Evolutionary conservation across 2,329 filamentous ascomycete species (phyloP).

Genomic region (Colletotrichum tropicicola): DNA sequence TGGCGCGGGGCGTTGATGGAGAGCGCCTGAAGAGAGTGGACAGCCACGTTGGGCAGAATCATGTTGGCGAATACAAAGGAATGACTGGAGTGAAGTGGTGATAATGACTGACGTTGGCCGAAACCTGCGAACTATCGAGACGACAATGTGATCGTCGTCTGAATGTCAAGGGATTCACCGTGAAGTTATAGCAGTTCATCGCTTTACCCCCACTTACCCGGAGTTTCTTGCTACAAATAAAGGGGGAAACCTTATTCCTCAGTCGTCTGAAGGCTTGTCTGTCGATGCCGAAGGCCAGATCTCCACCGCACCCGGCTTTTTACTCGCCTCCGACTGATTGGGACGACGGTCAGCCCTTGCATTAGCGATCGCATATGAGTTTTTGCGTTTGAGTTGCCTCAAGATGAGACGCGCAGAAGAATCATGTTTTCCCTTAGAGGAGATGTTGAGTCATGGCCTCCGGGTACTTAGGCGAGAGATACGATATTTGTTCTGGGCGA

Average conservation of each 20-base stretch:
- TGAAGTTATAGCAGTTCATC: background rate
- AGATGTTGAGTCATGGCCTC: background rate
- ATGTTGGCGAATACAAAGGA: background rate
- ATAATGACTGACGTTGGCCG: background rate
- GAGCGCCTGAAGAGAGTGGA: constrained; percentile 6
- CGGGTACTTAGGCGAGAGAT: background rate
- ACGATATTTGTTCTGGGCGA: background rate
- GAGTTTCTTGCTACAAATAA: background rate
- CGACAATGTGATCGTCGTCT: background rate
- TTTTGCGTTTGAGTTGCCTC: background rate
- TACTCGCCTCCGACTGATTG: background rate
- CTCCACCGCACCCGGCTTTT: background rate
- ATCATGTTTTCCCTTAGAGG: background rate
- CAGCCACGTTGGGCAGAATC: constrained; percentile 12
- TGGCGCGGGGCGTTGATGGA: background rate
- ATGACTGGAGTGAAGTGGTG: background rate
- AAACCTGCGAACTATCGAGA: background rate
- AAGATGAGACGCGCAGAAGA: constrained; percentile 14
- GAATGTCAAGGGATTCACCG: background rate
- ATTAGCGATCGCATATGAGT: background rate
- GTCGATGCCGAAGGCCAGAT: background rate
- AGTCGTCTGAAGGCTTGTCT: background rate
- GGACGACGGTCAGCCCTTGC: background rate
- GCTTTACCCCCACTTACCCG: background rate
- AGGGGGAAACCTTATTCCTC: constrained; percentile 4